Evolutionary conservation across 1,139 yeast species (phyloP), one percentile per base, ranked within the genome.

Genomic region (Pichia sp.): DNA sequence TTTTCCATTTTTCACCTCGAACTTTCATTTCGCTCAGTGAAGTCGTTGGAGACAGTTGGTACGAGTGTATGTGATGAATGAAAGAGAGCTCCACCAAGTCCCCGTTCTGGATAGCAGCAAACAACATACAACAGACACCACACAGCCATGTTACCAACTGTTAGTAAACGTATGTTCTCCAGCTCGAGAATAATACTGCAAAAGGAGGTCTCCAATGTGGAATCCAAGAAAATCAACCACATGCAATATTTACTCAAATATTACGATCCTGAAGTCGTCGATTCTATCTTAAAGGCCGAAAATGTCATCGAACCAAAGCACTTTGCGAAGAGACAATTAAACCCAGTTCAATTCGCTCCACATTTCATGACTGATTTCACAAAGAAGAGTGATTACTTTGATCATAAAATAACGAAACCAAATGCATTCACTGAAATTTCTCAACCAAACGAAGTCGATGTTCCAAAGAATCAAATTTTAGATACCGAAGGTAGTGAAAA

Each of bases 241-340:
- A 58, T 83, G 53, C 76, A 81, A 42, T 77, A 76, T 54, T 75
- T 88, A 55, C 69, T 78, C 41, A 77, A 86, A 62, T 88, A 80
- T 69, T 88, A 88, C 64, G 79, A 88, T 10, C 89, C 89, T 27
- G 84, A 83, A 49, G 72, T 90, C 45, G 77, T 91, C 54, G 85
- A 88, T 61, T 81, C 95, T 47, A 88, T 91, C 58, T 72, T 86
- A 58, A 75, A 85, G 44, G 85, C 97, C 1, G 96, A 91, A 67
- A 72, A 86, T 5, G 74, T 79, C 34, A 81, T 89, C 45, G 73
- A 79, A 15, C 94, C 96, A 17, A 70, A 76, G 46, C 76, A 80
- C 55, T 76, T 72, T 71, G 63, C 62, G 6, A 57, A 65, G 31
- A 69, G 69, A 40, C 67, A 68, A 52, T 58, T 65, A 34, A 59